phyloP scores from a whole-genome alignment of 495 filamentous ascomycete genomes.

The Elasticomyces elasticus region DNA sequence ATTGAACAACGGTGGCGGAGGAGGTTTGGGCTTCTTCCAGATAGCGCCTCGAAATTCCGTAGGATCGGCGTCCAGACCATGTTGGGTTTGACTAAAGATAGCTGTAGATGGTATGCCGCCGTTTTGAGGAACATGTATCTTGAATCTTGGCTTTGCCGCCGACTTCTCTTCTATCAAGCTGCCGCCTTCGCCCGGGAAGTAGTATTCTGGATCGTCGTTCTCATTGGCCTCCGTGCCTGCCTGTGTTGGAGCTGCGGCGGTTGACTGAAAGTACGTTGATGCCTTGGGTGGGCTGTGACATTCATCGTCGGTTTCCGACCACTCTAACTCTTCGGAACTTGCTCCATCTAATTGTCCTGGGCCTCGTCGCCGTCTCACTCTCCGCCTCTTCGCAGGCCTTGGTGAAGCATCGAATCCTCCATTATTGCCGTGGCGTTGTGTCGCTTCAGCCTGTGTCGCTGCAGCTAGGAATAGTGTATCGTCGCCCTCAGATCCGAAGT shows the following conservation, averaged over 20 bases:
- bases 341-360: conserved; percentile 5
- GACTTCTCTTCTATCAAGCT: conserved; percentile 2
- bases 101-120: conserved; percentile 17
- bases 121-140: conserved; percentile 25
- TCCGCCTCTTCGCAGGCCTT: conserved; percentile 12
- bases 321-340: background rate
- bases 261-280: background rate
- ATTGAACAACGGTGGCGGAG: conserved; percentile 17
- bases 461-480: conserved; percentile 26
- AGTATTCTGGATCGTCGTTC: conserved; percentile 4
- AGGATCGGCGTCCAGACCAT: conserved; percentile 22
- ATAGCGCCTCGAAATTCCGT: conserved; percentile 29
- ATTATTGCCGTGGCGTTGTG: conserved; percentile 16
- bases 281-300: background rate
- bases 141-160: conserved; percentile 19
- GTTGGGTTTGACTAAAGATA: conserved; percentile 28
- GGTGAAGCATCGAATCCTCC: conserved; percentile 11
- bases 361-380: conserved; percentile 2
- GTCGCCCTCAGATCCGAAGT: conserved; percentile 29
- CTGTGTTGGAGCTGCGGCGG: background rate
- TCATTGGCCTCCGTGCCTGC: background rate
- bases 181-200: conserved; percentile 14
- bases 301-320: conserved; percentile 5
- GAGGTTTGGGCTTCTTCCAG: conserved; percentile 25
- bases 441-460: conserved; percentile 28